Base-by-base conservation (phyloP, 352 stramenopile genomes). In the Poterioochromonas sp. region DNA sequence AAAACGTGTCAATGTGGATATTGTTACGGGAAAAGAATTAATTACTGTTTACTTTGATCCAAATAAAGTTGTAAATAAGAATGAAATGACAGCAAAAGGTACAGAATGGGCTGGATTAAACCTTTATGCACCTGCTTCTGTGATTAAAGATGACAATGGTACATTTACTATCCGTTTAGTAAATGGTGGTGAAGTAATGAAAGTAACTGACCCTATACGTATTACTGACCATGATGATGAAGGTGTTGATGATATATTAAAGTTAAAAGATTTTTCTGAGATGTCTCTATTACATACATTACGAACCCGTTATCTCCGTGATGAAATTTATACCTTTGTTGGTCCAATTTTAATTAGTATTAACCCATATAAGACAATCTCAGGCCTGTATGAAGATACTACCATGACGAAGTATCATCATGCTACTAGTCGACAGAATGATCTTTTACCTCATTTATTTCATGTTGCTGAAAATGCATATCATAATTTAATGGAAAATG, bases 261-360 rank as follows among this genome's bases (percentile, higher is more conserved):
- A 73, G n/a, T 29, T 73, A 1, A 47, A 11, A 40, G 37, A 73
- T 20, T 73, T 73, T 44, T 73, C 63, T 15, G 63, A 73, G 37
- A 73, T 73, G 63, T 73, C 63, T 32, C n/a, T 73, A 3, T 11
- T 73, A 15, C 63, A 73, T 29, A 73, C 29, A 26, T 29, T 73
- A 29, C 29, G 63, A 15, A 29, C 40, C 11, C 34, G 63, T 11
- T 73, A 73, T 29, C 26, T 11, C 8, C 22, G 63, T 76, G 92
- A 94, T 81, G 87, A 96, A 80, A 96, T 97, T 78, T 97, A 97
- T 85, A 97, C 93, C 11, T 85, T 76, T 65, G 84, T 90, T n/a
- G 84, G 83, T 18, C 83, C 83, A n/a, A 90, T 91, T 54, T 82
- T 91, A 20, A 84, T 91, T 44, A 85, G 83, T 26, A 78, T 91